phyloP scores from a whole-genome alignment of 345 rosid genomes.

The Pseudoturritis turrita region DNA sequence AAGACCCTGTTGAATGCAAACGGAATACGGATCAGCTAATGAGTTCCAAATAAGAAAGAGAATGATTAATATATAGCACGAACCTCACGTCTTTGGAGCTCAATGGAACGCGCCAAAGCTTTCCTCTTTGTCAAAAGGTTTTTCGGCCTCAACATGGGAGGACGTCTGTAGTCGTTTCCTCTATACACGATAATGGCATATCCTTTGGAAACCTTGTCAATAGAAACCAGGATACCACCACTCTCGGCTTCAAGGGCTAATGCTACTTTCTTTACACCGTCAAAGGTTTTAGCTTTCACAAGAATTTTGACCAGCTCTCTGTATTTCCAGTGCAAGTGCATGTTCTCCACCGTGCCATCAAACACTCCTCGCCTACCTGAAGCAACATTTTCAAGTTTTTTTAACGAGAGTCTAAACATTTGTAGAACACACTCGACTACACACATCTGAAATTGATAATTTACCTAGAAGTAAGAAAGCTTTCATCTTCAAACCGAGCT shows the following conservation, averaged over 20 bases:
- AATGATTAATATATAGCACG: not conserved
- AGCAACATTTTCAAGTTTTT: constrained; percentile 19
- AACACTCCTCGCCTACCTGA: constrained; percentile 94
- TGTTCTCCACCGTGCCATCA: constrained; percentile 94
- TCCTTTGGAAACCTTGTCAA: constrained; percentile 87
- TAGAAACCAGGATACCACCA: constrained; percentile 81
- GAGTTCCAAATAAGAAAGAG: not conserved
- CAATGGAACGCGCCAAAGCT: constrained; percentile 94
- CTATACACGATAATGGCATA: constrained; percentile 77
- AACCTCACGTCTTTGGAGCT: constrained; percentile 94
- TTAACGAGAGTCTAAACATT: constrained; percentile 14
- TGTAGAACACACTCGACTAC: not conserved
- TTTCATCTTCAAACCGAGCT: constrained; percentile 92
- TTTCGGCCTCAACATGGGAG: constrained; percentile 72
- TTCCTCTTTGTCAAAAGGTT: constrained; percentile 93
- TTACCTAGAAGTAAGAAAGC: constrained; percentile 93
- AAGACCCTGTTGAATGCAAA: constrained; percentile 67
- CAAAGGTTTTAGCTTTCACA: constrained; percentile 69
- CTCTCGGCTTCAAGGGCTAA: constrained; percentile 96
- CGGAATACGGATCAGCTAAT: constrained; percentile 11
- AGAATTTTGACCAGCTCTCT: constrained; percentile 81
- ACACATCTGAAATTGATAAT: not conserved
- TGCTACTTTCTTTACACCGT: constrained; percentile 77
- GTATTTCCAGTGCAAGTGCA: constrained; percentile 98
- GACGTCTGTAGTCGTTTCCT: constrained; percentile 81